These are phyloP conservation scores for Isoetes taiwanensis DNA, from an alignment of 75 land plant genomes.

Conservation along the genomic window DNA sequence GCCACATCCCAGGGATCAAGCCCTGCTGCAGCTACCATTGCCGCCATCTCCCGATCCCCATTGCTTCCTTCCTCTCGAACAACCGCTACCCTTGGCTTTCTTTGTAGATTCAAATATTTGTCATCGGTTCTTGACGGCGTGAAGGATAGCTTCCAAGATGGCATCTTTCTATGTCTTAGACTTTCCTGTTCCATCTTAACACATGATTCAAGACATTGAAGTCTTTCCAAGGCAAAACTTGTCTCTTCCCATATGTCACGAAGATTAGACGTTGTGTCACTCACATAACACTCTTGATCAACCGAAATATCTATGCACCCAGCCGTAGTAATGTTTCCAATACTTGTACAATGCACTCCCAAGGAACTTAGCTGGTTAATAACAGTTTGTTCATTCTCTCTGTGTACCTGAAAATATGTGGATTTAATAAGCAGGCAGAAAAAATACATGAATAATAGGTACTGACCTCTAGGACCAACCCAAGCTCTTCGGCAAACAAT, in stretches of 20 bases:
- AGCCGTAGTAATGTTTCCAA: slow-evolving; percentile 54
- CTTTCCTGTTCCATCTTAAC: slow-evolving; percentile 68
- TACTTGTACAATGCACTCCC: slow-evolving; percentile 39
- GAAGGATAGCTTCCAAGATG: slow-evolving; percentile 70
- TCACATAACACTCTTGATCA: slow-evolving; percentile 40
- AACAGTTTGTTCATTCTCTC: slow-evolving; percentile 31
- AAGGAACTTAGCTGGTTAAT: slow-evolving; percentile 22
- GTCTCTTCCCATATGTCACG: slow-evolving; percentile 93
- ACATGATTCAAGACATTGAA: slow-evolving; percentile 66
- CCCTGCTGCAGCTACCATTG: slow-evolving; percentile 77
- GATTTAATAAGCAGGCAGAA: neutral
- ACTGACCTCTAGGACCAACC: slow-evolving; percentile 60
- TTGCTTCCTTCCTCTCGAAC: slow-evolving; percentile 98
- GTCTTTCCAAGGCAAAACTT: slow-evolving; percentile 64
- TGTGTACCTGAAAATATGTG: slow-evolving; percentile 27
- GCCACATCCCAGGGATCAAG: slow-evolving; percentile 94
- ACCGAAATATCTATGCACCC: slow-evolving; percentile 39
- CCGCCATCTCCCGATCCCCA: slow-evolving; percentile 96
- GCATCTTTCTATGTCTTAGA: slow-evolving; percentile 44
- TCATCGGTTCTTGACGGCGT: slow-evolving; percentile 46
- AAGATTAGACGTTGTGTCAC: slow-evolving; percentile 39
- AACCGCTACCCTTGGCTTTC: slow-evolving; percentile 77
- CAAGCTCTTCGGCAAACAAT: slow-evolving; percentile 90
- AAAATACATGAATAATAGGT: neutral
- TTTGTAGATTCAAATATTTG: slow-evolving; percentile 21